Evolutionary conservation across 2,329 filamentous ascomycete species (phyloP).

Genomic region (Xylariaceae sp.): DNA sequence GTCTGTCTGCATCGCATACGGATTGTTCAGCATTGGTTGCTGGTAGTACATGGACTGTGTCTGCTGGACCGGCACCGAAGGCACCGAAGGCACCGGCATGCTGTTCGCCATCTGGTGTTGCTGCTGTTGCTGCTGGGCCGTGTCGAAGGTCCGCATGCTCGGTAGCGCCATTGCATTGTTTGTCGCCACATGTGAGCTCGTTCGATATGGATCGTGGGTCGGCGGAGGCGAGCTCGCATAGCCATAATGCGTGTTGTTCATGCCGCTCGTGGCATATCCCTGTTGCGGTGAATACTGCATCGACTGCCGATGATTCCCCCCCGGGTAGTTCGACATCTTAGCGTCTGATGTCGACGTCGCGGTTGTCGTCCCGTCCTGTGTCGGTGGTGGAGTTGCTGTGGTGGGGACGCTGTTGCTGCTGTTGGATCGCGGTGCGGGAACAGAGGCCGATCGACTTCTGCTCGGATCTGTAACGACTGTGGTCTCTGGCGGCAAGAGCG

Average conservation of each 20-base stretch:
- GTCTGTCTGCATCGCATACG: constrained; percentile 44
- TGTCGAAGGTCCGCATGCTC: constrained; percentile 44
- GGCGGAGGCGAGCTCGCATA: constrained; percentile 25
- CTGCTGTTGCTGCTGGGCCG: constrained; percentile 31
- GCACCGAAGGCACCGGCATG: constrained; percentile 36
- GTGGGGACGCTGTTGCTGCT: constrained; percentile 14
- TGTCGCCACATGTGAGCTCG: constrained; percentile 26
- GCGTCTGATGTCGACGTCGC: constrained; percentile 16
- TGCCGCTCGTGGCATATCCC: constrained; percentile 26
- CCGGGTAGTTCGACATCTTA: constrained; percentile 31
- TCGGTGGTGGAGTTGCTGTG: constrained; percentile 10
- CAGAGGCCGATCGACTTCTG: constrained; percentile 8
- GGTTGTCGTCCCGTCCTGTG: constrained; percentile 16
- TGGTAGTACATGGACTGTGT: constrained; percentile 44
- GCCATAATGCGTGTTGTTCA: constrained; percentile 31
- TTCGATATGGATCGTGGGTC: constrained; percentile 37
- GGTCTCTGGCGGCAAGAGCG: constrained; percentile 12
- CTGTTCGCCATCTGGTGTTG: constrained; percentile 38
- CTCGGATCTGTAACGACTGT: constrained; percentile 18
- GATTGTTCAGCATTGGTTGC: constrained; percentile 32
- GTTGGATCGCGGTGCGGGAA: constrained; percentile 15
- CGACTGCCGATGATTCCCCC: constrained; percentile 28
- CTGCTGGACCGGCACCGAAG: constrained; percentile 35
- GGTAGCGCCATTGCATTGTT: constrained; percentile 38
- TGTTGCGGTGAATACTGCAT: constrained; percentile 27